Base-by-base conservation (phyloP, 768 basidiomycete species). In the Hygrophoropsis aurantiaca region DNA sequence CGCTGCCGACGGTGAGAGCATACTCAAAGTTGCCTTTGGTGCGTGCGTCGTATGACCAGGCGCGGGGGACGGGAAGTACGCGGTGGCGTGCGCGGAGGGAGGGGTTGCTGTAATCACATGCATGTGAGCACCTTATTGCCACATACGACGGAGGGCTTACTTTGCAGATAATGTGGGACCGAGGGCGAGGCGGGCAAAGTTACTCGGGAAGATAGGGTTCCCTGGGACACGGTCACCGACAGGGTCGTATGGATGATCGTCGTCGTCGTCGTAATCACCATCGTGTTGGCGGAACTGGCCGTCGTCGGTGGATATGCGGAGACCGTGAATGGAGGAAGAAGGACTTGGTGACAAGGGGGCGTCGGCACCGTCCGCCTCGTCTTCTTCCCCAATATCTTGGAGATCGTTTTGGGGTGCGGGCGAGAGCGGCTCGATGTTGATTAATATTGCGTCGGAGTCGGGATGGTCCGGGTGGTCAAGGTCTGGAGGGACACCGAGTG, bases 401-500 rank as follows among this genome's bases (percentile, higher is more conserved):
- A 84, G 63, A 0, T 71, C 61, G 16, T n/a, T 64, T 56, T 20
- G 54, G 59, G 40, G 64, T 57, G 62, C 58, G 47, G 60, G 65
- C 34, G 60, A 65, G 50, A 50, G 59, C n/a, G n/a, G n/a, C n/a
- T n/a, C n/a, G n/a, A n/a, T n/a, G n/a, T n/a, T n/a, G n/a, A n/a
- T n/a, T n/a, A n/a, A n/a, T n/a, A n/a, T n/a, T n/a, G n/a, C n/a
- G n/a, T n/a, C n/a, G n/a, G n/a, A n/a, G n/a, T n/a, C n/a, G n/a
- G n/a, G n/a, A n/a, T n/a, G n/a, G 36, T 35, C 27, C 23, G 33
- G 45, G 16, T 35, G 36, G 54, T 90, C 85, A 18, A 94, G 72
- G 57, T 94, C 91, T 0, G 85, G 85, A 9, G 93, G 92, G 4
- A 93, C 85, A 4, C 93, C 93, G 2, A 97, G 72, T 0, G 89